Conservation (phyloP, 2,329 filamentous ascomycete species). For the Beauveria scarabaeidicola region DNA sequence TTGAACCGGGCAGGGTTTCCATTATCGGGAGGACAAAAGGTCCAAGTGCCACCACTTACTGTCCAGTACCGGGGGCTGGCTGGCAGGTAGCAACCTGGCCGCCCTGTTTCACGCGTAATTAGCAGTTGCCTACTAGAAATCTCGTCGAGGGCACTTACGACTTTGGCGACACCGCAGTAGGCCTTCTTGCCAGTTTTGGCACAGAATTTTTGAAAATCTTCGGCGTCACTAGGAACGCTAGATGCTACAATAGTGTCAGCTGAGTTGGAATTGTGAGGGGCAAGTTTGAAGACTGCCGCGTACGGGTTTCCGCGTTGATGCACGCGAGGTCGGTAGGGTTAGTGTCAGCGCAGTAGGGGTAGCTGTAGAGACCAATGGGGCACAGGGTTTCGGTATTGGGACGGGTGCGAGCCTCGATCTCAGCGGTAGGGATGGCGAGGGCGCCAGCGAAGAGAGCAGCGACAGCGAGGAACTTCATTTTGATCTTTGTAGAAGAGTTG, state of each 20-base stretch:
- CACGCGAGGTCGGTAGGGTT: too few relatives aligned
- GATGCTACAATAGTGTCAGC: background rate
- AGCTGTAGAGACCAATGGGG: slow-evolving; percentile 12
- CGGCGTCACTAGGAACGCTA: background rate
- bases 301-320: background rate
- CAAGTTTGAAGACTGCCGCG: background rate
- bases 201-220: background rate
- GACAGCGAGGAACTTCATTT: slow-evolving; percentile 16
- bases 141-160: background rate
- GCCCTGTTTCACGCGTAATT: background rate
- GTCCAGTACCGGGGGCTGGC: too few relatives aligned
- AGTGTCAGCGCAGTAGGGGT: slow-evolving; percentile 14
- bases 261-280: background rate
- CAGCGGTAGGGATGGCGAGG: slow-evolving; percentile 13
- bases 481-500: slow-evolving; percentile 2
- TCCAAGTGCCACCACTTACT: background rate
- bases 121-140: background rate
- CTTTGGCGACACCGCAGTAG: background rate
- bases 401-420: background rate
- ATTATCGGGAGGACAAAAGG: background rate
- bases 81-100: too few relatives aligned
- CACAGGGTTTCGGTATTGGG: background rate
- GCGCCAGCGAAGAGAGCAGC: slow-evolving; percentile 14
- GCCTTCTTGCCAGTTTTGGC: slow-evolving; percentile 9
- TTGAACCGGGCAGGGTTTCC: background rate